A percentile compares a stretch with the other conserved stretches of the same genome.
These are phyloP conservation scores for Violaceomyces palustris DNA, from an alignment of 1,284 basidiomycete species.

Conservation along the genomic window DNA sequence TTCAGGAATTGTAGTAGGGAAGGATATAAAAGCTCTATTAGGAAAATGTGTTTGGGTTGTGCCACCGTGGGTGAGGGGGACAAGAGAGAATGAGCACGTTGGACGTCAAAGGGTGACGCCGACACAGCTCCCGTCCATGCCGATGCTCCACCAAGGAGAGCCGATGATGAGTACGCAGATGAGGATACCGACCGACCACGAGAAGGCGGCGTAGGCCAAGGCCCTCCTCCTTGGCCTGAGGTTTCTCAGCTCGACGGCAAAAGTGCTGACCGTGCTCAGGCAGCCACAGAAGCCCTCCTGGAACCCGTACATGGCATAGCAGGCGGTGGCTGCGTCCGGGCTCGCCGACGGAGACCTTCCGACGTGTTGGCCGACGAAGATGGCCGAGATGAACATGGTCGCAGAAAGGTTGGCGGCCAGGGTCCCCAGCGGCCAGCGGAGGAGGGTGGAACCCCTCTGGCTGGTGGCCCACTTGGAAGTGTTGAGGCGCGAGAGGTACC, in stretches of 20 bases:
- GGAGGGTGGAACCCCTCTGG: too few relatives aligned
- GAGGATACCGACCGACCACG: slow-evolving; percentile 33
- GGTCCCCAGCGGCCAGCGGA: slow-evolving; percentile 72
- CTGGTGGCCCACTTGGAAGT: slow-evolving; percentile 61
- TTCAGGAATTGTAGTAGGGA: too few relatives aligned
- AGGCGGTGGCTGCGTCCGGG: slow-evolving; percentile 15
- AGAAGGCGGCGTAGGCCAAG: slow-evolving; percentile 35
- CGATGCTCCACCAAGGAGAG: slow-evolving; percentile 41
- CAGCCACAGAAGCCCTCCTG: slow-evolving; percentile 91
- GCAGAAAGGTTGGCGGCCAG: slow-evolving; percentile 78
- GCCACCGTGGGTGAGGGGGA: slow-evolving; percentile 39
- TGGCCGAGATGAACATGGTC: slow-evolving; percentile 21
- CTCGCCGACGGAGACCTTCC: slow-evolving; percentile 5
- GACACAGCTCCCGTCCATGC: slow-evolving; percentile 35
- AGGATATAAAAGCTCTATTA: too few relatives aligned
- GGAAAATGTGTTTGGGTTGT: slow-evolving; percentile 36
- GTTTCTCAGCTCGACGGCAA: slow-evolving; percentile 71
- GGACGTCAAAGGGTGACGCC: slow-evolving; percentile 7
- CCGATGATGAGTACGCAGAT: slow-evolving; percentile 40
- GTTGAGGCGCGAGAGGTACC: slow-evolving; percentile 70
- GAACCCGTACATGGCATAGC: slow-evolving; percentile 55
- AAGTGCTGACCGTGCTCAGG: slow-evolving; percentile 89
- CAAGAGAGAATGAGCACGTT: slow-evolving; percentile 1
- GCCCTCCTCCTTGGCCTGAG: slow-evolving; percentile 55
- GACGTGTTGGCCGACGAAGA: slow-evolving; percentile 25